Percentiles rank a stretch among this genome's conserved stretches.
phyloP scores from a whole-genome alignment of 2,329 filamentous ascomycete species.

The Claviceps fusiformis region DNA sequence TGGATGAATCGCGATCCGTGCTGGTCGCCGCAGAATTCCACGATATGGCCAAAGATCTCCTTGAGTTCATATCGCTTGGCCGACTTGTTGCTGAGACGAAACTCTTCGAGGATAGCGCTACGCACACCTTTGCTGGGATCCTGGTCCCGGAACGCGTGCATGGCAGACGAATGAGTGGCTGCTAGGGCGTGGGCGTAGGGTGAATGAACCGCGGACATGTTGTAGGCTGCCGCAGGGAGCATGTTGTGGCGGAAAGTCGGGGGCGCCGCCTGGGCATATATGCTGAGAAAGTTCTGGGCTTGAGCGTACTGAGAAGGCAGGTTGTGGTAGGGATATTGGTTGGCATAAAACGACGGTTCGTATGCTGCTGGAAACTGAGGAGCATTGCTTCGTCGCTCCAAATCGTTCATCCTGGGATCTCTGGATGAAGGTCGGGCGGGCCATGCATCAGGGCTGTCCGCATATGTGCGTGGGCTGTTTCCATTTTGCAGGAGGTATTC shows the following conservation, averaged over 20 bases:
- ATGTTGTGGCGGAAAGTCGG: conserved; percentile 22
- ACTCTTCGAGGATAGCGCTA: conserved; percentile 67
- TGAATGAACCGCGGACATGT: conserved; percentile 21
- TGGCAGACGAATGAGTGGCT: conserved; percentile 13
- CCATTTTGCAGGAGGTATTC: conserved; percentile 17
- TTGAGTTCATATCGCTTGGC: conserved; percentile 69
- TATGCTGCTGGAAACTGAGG: conserved; percentile 20
- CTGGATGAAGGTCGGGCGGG: conserved; percentile 20
- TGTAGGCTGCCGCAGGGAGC: conserved; percentile 17
- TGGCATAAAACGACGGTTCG: conserved; percentile 17
- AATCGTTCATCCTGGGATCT: conserved; percentile 22
- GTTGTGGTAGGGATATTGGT: conserved; percentile 15
- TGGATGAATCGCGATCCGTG: conserved; percentile 94
- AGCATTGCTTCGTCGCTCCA: conserved; percentile 23
- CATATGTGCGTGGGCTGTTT: conserved; percentile 14
- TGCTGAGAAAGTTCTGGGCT: conserved; percentile 14
- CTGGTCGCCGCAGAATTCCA: conserved; percentile 93
- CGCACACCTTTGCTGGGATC: conserved; percentile 48
- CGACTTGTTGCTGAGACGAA: conserved; percentile 58
- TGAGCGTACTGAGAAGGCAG: conserved; percentile 22
- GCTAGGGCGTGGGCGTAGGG: conserved; percentile 17
- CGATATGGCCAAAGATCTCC: conserved; percentile 77
- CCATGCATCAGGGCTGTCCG: conserved; percentile 25
- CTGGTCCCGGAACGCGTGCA: conserved; percentile 35
- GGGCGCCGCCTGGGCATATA: conserved; percentile 1